Evolutionary conservation across 495 filamentous ascomycete genomes (phyloP), one percentile per base, ranked within the genome.

Genomic region (Opeltia flavorubescens): DNA sequence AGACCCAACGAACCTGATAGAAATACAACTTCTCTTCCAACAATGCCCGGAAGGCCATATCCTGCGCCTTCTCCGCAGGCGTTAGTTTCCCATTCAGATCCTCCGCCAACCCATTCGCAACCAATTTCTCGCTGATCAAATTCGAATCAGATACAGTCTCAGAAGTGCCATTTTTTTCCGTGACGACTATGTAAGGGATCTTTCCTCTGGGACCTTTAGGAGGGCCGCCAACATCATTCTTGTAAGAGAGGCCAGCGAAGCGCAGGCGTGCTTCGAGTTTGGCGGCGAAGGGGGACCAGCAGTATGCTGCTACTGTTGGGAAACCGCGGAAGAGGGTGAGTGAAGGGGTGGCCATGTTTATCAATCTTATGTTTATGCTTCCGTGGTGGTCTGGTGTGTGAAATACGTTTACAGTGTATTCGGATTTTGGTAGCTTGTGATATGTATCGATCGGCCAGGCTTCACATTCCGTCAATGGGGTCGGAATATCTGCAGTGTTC

Each of bases 211-310:
- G 78, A 1, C 61, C 70, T n/a, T 57, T 50, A 18, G 29, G 33
- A 0, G 59, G 39, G 0, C 68, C 72, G 0, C 77, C 78, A 0
- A 47, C 26, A 0, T 64, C 69, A 3, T 54, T 50, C 2, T 36
- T 44, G 58, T 84, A 82, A 0, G 60, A 35, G 11, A 80, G 33
- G 0, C 58, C 58, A 4, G 61, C 66, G 45, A 79, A 68, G 20
- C 78, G 77, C 6, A 84, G 64, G 1, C 76, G 77, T 21, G 72
- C 63, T 52, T 84, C 78, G 44, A 82, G 68, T 57, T 83, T 84
- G 29, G 55, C 75, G 42, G 78, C 76, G 53, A 78, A 83, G 17
- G 80, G 77, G 0, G 78, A 82, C 75, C 75, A 79, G 46, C 68
- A 65, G 52, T 80, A 69, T 36, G 41, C 50, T 3, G 58, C 57